phyloP scores from a whole-genome alignment of 169 alveolate species.

The Cryptosporidium andersoni region DNA sequence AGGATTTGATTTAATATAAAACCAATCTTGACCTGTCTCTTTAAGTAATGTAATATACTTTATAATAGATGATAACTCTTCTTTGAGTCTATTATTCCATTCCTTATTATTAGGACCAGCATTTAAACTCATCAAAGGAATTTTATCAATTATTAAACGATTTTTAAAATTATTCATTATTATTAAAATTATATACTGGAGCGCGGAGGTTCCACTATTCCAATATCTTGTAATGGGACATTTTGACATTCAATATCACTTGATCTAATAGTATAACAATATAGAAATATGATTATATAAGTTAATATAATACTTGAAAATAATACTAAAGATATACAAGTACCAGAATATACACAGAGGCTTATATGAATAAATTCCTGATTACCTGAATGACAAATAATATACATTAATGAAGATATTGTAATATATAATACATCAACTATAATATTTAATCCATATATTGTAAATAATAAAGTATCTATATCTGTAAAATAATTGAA shows the following conservation, averaged over 20 bases:
- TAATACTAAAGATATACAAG: not conserved
- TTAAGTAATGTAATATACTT: constrained; percentile 87
- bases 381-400: not conserved
- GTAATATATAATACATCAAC: constrained; percentile 1
- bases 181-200: too few relatives aligned
- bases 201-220: too few relatives aligned
- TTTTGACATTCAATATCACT: too few relatives aligned
- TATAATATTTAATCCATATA: not conserved
- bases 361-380: not conserved
- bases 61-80: constrained; percentile 91
- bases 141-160: constrained; percentile 7
- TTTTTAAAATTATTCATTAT: not conserved
- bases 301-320: not conserved
- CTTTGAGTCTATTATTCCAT: constrained; percentile 88
- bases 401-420: not conserved
- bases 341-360: constrained; percentile 25
- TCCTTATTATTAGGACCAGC: constrained; percentile 91
- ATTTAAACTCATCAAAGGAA: constrained; percentile 87
- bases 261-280: too few relatives aligned
- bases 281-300: too few relatives aligned
- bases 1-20: constrained; percentile 89
- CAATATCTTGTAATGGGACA: too few relatives aligned
- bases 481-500: too few relatives aligned
- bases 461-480: not conserved
- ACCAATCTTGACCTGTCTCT: constrained; percentile 95